These are phyloP conservation scores for Crithidia mellificae DNA, from an alignment of 208 protist species.

Conservation along the genomic window DNA sequence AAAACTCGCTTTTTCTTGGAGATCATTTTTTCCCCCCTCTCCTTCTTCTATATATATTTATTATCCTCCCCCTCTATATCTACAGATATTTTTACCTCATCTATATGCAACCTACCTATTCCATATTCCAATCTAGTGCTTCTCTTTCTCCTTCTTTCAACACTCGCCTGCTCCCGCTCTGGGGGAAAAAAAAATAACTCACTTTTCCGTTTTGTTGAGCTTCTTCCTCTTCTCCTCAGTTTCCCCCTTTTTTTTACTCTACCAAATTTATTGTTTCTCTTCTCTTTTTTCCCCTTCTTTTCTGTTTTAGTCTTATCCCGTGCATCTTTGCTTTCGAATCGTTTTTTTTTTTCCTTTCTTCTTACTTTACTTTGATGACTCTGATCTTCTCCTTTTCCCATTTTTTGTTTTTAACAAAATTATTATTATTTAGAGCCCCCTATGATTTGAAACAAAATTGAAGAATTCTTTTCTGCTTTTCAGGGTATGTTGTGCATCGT, in stretches of 20 bases:
- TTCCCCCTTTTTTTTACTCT: not conserved
- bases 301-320: not conserved
- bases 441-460: not conserved
- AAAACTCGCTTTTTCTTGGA: not conserved
- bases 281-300: not conserved
- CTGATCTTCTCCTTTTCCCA: slow-evolving; percentile 4
- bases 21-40: not conserved
- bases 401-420: slow-evolving; percentile 12
- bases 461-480: not conserved
- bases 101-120: not conserved
- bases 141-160: not conserved
- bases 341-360: not conserved
- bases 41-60: not conserved
- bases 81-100: too few relatives aligned
- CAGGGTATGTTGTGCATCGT: not conserved
- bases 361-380: not conserved
- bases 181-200: not conserved
- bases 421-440: slow-evolving; percentile 1
- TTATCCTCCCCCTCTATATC: not conserved
- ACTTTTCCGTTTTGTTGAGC: not conserved
- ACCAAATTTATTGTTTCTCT: too few relatives aligned
- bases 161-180: not conserved
- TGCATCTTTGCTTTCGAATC: not conserved
- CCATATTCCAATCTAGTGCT: not conserved
- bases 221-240: not conserved